These are phyloP conservation scores for Phytophthora chlamydospora DNA, from an alignment of 352 stramenopile genomes.

Conservation along the genomic window DNA sequence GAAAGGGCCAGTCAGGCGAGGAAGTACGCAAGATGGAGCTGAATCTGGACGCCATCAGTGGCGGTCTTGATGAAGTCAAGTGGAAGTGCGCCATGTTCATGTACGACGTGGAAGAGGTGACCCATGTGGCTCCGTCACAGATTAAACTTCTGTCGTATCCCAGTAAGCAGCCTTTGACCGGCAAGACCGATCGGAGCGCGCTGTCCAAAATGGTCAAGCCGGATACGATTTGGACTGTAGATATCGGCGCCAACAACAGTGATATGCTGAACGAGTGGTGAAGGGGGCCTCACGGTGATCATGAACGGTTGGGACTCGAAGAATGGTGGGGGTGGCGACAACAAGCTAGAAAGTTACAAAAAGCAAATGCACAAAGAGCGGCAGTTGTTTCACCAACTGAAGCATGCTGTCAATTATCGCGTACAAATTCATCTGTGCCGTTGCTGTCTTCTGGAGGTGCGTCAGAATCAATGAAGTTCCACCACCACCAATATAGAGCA, in stretches of 20 bases:
- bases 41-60: conserved; percentile 82
- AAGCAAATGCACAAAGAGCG: conserved; percentile 14
- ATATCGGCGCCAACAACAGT: conserved; percentile 77
- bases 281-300: conserved; percentile 5
- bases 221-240: conserved; percentile 79
- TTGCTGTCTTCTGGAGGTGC: no score
- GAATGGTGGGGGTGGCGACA: not conserved
- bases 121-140: conserved; percentile 77
- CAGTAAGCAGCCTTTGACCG: conserved; percentile 64
- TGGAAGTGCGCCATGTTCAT: conserved; percentile 87
- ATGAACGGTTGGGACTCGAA: not conserved
- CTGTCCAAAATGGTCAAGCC: conserved; percentile 84
- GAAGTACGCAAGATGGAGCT: conserved; percentile 81
- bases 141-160: conserved; percentile 82
- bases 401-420: conserved; percentile 2
- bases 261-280: conserved; percentile 70
- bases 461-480: no score
- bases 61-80: conserved; percentile 85
- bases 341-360: not conserved
- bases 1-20: conserved; percentile 73
- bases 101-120: conserved; percentile 84
- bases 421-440: no score
- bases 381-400: not conserved
- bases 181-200: conserved; percentile 67
- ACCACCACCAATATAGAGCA: no score